These are phyloP conservation scores for Prinsepia uniflora DNA, from an alignment of 306 rosid genomes.

Conservation along the genomic window DNA sequence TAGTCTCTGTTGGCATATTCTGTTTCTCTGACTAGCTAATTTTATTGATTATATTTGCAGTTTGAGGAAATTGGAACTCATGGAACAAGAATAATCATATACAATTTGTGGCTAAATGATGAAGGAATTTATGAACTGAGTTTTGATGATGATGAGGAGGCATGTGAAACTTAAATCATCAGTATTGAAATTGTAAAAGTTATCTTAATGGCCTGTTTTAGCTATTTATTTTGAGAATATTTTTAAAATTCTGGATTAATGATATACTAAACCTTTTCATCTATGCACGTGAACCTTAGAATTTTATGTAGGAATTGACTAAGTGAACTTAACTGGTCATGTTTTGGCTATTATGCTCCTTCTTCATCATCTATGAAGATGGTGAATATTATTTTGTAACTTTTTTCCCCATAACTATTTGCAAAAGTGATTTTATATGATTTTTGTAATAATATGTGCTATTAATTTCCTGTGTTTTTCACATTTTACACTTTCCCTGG, in stretches of 20 bases:
- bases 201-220: background rate
- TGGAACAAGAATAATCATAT: conserved; percentile 83
- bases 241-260: background rate
- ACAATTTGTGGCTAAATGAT: conserved; percentile 94
- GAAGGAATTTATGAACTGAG: conserved; percentile 93
- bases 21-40: conserved; percentile 12
- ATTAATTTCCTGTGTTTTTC: background rate
- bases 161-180: conserved; percentile 32
- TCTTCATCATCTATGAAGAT: background rate
- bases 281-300: background rate
- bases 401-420: background rate
- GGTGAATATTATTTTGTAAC: background rate
- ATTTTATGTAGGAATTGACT: background rate
- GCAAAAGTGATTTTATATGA: background rate
- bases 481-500: background rate
- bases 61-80: conserved; percentile 86
- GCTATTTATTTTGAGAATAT: conserved; percentile 1
- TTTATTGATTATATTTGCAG: conserved; percentile 33
- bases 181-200: background rate
- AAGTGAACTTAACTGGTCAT: background rate
- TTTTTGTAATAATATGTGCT: background rate
- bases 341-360: background rate
- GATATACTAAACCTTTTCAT: background rate
- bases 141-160: conserved; percentile 94
- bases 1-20: conserved; percentile 9